Evolutionary conservation across 2,329 filamentous ascomycete species (phyloP), one percentile per base, ranked within the genome.

Genomic region (Stylonectria norvegica): DNA sequence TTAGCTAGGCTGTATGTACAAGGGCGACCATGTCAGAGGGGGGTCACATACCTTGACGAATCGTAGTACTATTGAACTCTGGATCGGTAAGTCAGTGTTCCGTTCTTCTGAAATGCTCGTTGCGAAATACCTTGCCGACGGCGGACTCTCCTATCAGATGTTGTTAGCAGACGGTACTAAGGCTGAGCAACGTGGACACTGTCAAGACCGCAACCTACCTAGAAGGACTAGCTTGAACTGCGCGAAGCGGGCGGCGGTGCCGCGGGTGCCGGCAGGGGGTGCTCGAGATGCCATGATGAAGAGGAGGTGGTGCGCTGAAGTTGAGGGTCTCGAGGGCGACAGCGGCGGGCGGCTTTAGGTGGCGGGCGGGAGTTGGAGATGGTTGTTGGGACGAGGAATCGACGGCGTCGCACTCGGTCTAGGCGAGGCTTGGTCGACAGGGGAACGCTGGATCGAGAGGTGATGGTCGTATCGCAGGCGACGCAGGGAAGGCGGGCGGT

Each of bases 181-280:
- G 15, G 28, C 30, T 37, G 31, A 22, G 40, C 35, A 36, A 37
- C 15, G 10, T 32, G 10, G 8, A 32, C 27, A 14, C 40, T 36
- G 38, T 19, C 32, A 45, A 39, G 43, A 33, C 37, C 28, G 39
- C 15, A 40, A 55, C 85, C 56, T 79, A 97, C 93, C 93, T 52
- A 98, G 78, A 63, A 98, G 76, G 53, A 98, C 93, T 59, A 98
- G 80, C 78, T 98, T 98, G 75, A 98, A 98, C 78, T 98, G 93
- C 60, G 93, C 91, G 70, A 98, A 97, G 62, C 91, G 84, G 69
- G 86, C 80, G 82, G 83, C 80, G 76, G 75, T 70, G 63, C 76
- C 78, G 59, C 78, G 77, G 56, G 75, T 70, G 59, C 75, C 77
- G 59, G 76, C 71, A 55, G 76, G 72, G 58, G 69, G 83, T 72